Evolutionary conservation across 805 yeast species (phyloP).

Genomic region (Pichia insulana): DNA sequence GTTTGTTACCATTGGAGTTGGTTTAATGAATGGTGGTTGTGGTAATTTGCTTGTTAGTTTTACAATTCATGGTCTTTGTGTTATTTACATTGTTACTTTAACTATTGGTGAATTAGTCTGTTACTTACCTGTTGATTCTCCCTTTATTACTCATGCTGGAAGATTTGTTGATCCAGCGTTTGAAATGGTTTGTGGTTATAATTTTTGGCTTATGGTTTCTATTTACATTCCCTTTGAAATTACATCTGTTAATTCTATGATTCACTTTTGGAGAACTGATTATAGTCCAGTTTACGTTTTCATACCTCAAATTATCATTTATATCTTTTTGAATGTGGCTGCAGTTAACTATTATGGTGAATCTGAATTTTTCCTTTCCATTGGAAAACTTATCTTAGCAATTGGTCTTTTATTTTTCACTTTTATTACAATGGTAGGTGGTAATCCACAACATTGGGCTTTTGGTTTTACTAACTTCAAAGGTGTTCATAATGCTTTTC

Average conservation of each 20-base stretch:
- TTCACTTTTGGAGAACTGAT: slow-evolving; percentile 75
- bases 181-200: slow-evolving; percentile 73
- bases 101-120: slow-evolving; percentile 75
- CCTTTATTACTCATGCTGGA: slow-evolving; percentile 67
- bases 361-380: slow-evolving; percentile 68
- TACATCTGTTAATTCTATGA: slow-evolving; percentile 67
- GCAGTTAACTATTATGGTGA: slow-evolving; percentile 77
- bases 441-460: slow-evolving; percentile 58
- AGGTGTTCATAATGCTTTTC: slow-evolving; percentile 35
- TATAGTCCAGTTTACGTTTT: slow-evolving; percentile 65
- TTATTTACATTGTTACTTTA: slow-evolving; percentile 58
- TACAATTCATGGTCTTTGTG: slow-evolving; percentile 54
- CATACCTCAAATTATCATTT: slow-evolving; percentile 54
- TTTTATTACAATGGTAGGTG: slow-evolving; percentile 78
- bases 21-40: slow-evolving; percentile 61
- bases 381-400: slow-evolving; percentile 66
- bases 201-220: slow-evolving; percentile 68
- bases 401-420: slow-evolving; percentile 68
- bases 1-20: slow-evolving; percentile 64
- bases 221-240: slow-evolving; percentile 78
- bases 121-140: slow-evolving; percentile 67
- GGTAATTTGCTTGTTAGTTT: slow-evolving; percentile 57
- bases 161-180: slow-evolving; percentile 69
- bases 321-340: slow-evolving; percentile 55
- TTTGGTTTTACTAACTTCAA: slow-evolving; percentile 24